Base-by-base conservation (phyloP, 371 early-diverging fungal genomes). In the Gilbertella persicaria region DNA sequence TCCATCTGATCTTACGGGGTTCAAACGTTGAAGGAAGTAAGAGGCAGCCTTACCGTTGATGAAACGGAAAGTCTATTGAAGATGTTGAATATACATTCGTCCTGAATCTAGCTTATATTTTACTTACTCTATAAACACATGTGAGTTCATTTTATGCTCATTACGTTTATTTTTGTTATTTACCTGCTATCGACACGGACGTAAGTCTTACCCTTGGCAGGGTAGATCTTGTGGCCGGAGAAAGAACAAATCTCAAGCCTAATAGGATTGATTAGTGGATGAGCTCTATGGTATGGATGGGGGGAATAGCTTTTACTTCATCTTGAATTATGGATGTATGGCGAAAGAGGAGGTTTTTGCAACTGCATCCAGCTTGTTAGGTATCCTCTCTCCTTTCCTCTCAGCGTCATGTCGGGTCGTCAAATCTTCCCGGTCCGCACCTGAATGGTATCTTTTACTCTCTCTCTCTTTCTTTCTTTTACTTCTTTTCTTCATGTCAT, bases 141-240 rank as follows among this genome's bases (percentile, higher is more conserved):
- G n/a, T 19, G 8, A 19, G 1, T 33, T 33, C 10, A 33, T 12
- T 40, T 26, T 9, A 12, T 19, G 10, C 10, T 14, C 5, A 30
- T 14, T 24, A 13, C n/a, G 4, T n/a, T 24, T 25, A 19, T 39
- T 19, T 39, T 16, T 39, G 8, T 6, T 23, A 9, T n/a, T 54
- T 73, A 73, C 76, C 90, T 85, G 86, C 80, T 88, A 89, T 97
- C 98, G 57, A 76, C 62, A 56, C 93, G 90, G 70, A 97, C 89
- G 77, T 80, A 96, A 61, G 90, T 75, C 84, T 86, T 92, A 48
- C 98, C 98, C 81, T 93, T 92, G 69, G 93, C 92, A 50, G 98
- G 98, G 87, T 97, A 95, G 90, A 97, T 96, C 88, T 95, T 96
- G 86, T 88, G 89, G 62, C 96, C 95, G 57, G 95, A 93, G 81